Evolutionary conservation across 225 moss, liverwort and hornwort genomes (phyloP), one percentile per base, ranked within the genome.

Genomic region (Antitrichia curtipendula): DNA sequence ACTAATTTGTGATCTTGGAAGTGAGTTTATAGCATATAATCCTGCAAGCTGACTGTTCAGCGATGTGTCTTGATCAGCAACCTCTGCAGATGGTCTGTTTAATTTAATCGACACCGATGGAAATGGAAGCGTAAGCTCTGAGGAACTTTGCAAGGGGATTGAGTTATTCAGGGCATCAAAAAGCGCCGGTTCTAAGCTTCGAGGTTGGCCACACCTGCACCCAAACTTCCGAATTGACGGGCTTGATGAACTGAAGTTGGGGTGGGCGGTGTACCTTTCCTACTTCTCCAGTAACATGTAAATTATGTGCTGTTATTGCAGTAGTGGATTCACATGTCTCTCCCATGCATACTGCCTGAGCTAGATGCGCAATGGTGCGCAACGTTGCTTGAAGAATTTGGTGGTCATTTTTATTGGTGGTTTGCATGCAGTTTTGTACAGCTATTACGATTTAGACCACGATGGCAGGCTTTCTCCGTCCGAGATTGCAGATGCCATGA

Each of bases 401-500:
- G 63, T 29, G 70, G 38, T 60, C 60, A 83, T 80, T 75, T 81
- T 81, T 65, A 47, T 45, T 85, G 72, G 85, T 88, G 83, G 54
- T 10, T 79, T 62, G 47, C 66, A 9, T 89, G 87, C 95, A 96
- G 98, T 96, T 86, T 90, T 98, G 84, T 98, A 91, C 81, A 92
- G 87, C 79, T 94, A 90, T 81, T 95, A 96, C 63, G 95, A 98
- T 89, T 92, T 93, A 90, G 88, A 98, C 90, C 95, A 94, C 89
- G 96, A 96, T 87, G 96, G 95, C 31, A 92, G 90, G 81, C 86
- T 98, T 84, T 98, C 98, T 45, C 82, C 38, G 45, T 87, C 87
- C 16, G 98, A 98, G 68, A 80, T 98, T 79, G 95, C 92, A 75
- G 88, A 74, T 87, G 96, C 96, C 53, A 96, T 98, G 96, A 94